Evolutionary conservation across 148 eudicot genomes (phyloP).

Genomic region (Chenopodium suecicum): DNA sequence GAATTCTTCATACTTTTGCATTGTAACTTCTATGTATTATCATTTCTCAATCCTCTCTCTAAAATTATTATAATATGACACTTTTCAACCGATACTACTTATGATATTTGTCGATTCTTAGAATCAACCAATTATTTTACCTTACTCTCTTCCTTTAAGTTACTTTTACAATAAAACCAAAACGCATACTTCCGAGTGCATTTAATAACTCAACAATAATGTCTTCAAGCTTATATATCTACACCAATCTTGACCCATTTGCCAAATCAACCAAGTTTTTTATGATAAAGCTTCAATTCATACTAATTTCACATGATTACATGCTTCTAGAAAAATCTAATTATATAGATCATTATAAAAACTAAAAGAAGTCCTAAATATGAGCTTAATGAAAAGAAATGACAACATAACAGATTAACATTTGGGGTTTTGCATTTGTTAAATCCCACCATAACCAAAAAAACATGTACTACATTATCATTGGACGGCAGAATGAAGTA

Average conservation of each 20-base stretch:
- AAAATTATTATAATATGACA: too few species aligned
- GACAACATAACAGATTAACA: background rate
- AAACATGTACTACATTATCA: constrained; percentile 8
- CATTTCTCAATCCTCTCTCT: too few species aligned
- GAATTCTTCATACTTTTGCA: too few species aligned
- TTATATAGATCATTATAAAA: constrained; percentile 20
- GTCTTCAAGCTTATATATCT: background rate
- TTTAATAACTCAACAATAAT: background rate
- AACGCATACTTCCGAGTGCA: background rate
- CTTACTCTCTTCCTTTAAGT: too few species aligned
- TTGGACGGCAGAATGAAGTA: constrained; percentile 3
- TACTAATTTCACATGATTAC: constrained; percentile 27
- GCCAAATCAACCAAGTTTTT: background rate
- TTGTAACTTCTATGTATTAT: too few species aligned
- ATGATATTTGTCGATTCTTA: too few species aligned
- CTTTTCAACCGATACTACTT: too few species aligned
- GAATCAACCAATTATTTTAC: too few species aligned
- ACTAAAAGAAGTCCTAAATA: constrained; percentile 5
- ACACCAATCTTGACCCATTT: background rate
- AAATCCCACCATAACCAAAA: background rate
- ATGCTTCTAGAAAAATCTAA: constrained; percentile 23
- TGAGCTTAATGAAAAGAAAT: constrained; percentile 2
- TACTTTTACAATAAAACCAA: background rate
- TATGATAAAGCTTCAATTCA: background rate
- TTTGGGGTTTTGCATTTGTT: constrained; percentile 4